Conservation (phyloP, 352 stramenopile genomes). For the Plasmopara halstedii region DNA sequence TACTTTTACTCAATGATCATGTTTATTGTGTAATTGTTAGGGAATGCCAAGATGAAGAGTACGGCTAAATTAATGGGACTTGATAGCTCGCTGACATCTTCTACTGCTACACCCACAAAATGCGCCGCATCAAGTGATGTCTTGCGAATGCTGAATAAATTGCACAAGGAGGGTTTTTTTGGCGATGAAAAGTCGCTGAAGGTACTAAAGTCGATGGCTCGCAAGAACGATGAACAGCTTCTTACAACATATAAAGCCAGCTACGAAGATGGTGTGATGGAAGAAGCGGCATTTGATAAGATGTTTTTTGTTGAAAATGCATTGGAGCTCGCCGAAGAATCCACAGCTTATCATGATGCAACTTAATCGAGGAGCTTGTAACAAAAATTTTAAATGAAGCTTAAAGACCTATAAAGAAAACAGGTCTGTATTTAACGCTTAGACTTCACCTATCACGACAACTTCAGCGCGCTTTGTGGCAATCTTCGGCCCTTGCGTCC, state of each 20-base stretch:
- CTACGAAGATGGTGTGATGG: constrained; percentile 45
- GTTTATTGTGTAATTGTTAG: constrained; percentile 7
- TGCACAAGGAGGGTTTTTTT: constrained; percentile 78
- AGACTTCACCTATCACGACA: constrained; percentile 1
- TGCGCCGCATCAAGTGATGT: constrained; percentile 54
- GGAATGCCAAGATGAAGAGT: constrained; percentile 25
- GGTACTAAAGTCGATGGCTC: constrained; percentile 74
- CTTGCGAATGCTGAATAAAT: constrained; percentile 60
- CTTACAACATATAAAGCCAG: constrained; percentile 75
- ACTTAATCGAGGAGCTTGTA: neutral
- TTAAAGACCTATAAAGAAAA: neutral
- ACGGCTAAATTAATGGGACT: constrained; percentile 8
- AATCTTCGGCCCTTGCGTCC: constrained; percentile 24
- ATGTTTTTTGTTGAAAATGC: constrained; percentile 82
- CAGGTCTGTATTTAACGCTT: neutral
- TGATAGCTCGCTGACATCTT: constrained; percentile 6
- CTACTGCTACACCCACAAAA: constrained; percentile 10
- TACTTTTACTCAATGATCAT: too few species aligned
- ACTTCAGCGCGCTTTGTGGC: constrained; percentile 15
- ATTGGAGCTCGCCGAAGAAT: constrained; percentile 68
- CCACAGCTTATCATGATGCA: constrained; percentile 3
- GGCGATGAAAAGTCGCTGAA: constrained; percentile 61
- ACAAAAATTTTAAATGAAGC: neutral
- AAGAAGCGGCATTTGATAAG: constrained; percentile 62
- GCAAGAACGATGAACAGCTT: constrained; percentile 73